These are phyloP conservation scores for Pseudocercospora fijiensis DNA, from an alignment of 2,329 filamentous ascomycete genomes.

Conservation along the genomic window DNA sequence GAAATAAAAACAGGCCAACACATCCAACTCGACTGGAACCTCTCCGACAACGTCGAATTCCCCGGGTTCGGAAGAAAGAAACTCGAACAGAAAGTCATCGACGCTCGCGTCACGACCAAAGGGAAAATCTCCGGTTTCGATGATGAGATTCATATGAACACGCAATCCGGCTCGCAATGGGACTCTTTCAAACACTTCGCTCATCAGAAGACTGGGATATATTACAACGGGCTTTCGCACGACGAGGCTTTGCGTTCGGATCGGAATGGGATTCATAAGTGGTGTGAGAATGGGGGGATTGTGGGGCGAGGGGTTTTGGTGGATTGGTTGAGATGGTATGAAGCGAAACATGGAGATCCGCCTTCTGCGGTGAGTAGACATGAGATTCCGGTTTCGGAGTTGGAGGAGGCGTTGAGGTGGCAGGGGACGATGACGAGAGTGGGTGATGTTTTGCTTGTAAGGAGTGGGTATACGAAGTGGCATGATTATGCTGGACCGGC, in stretches of 20 bases:
- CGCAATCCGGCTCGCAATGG: conserved; percentile 58
- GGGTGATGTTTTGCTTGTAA: conserved; percentile 58
- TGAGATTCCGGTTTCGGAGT: conserved; percentile 45
- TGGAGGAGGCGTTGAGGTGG: conserved; percentile 29
- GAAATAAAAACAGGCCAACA: conserved; percentile 53
- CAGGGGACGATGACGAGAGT: conserved; percentile 38
- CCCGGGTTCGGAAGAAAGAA: conserved; percentile 34
- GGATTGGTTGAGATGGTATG: conserved; percentile 45
- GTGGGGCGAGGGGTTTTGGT: conserved; percentile 57
- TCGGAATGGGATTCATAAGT: conserved; percentile 42
- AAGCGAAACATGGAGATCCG: conserved; percentile 48
- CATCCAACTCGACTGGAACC: conserved; percentile 54
- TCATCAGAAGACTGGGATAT: conserved; percentile 38
- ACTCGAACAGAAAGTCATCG: conserved; percentile 34
- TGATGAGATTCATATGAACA: conserved; percentile 57
- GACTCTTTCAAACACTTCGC: conserved; percentile 50
- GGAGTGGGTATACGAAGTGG: conserved; percentile 47
- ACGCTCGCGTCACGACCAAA: conserved; percentile 21
- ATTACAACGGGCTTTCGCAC: conserved; percentile 32
- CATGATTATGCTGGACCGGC: conserved; percentile 24
- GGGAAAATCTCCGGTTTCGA: conserved; percentile 41
- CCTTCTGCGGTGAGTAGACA: conserved; percentile 49
- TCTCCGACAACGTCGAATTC: conserved; percentile 35
- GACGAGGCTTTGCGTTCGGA: conserved; percentile 20
- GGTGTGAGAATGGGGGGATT: conserved; percentile 52